Evolutionary conservation across 2,329 filamentous ascomycete genomes (phyloP).

Genomic region (Hypoxylon sp.): DNA sequence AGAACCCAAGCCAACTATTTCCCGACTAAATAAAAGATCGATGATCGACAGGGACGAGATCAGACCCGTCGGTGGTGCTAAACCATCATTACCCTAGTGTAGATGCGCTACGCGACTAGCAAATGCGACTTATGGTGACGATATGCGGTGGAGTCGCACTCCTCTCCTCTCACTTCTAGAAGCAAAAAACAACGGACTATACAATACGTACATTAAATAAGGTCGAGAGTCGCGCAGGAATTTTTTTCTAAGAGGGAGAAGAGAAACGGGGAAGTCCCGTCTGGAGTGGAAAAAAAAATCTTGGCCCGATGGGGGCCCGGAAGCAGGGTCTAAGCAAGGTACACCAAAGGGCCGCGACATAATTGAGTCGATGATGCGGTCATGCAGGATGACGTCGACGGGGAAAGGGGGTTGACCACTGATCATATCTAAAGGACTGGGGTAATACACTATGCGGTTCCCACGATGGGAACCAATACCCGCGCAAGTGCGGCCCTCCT

Average conservation of each 20-base stretch:
- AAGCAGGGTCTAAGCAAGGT: conserved; percentile 12
- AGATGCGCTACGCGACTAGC: conserved; percentile 8
- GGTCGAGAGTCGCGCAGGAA: conserved; percentile 12
- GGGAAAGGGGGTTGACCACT: not conserved
- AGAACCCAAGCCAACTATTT: not conserved
- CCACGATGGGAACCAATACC: conserved; percentile 23
- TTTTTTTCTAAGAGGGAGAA: conserved; percentile 11
- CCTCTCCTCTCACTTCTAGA: not conserved
- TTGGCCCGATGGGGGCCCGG: conserved; percentile 8
- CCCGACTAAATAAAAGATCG: conserved; percentile 24
- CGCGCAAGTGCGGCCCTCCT: conserved; percentile 10
- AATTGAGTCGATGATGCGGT: conserved; percentile 26
- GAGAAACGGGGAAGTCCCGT: not conserved
- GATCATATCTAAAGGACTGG: not conserved
- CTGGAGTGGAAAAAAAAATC: conserved; percentile 8
- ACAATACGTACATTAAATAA: no score
- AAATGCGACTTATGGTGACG: conserved; percentile 19
- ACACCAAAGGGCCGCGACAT: conserved; percentile 2
- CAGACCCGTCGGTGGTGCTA: conserved; percentile 11
- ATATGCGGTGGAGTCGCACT: conserved; percentile 4
- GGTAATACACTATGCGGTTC: conserved; percentile 7
- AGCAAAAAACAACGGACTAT: not conserved
- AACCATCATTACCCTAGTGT: conserved; percentile 8
- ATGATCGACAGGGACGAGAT: conserved; percentile 40
- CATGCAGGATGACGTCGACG: conserved; percentile 40